phyloP scores from a whole-genome alignment of 169 alveolate species.

The Eimeria praecox region DNA sequence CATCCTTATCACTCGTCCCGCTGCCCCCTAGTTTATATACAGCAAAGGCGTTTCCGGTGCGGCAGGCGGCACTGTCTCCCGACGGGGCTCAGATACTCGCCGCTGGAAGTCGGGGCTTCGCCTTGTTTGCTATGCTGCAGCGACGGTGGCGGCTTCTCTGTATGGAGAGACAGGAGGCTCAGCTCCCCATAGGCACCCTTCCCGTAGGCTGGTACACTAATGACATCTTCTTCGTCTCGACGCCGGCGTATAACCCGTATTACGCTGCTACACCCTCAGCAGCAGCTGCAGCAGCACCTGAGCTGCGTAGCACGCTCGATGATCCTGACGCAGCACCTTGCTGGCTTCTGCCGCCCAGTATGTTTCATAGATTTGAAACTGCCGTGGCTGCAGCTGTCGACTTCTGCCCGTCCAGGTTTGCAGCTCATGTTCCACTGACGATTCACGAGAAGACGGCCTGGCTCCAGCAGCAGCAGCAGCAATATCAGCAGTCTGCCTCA shows the following conservation, averaged over 20 bases:
- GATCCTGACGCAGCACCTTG: constrained; percentile 43
- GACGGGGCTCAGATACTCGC: constrained; percentile 81
- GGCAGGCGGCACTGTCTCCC: constrained; percentile 81
- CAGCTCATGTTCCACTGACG: constrained; percentile 36
- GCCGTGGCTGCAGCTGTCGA: constrained; percentile 62
- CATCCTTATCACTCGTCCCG: constrained; percentile 77
- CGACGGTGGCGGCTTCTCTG: constrained; percentile 85
- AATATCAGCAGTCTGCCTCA: constrained; percentile 20
- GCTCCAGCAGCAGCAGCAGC: constrained; percentile 67
- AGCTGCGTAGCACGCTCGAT: constrained; percentile 40
- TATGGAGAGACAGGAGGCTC: constrained; percentile 83
- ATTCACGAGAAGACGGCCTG: constrained; percentile 66
- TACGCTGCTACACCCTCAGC: constrained; percentile 33
- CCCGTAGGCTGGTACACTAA: constrained; percentile 88
- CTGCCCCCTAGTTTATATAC: constrained; percentile 85
- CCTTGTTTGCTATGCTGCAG: constrained; percentile 82
- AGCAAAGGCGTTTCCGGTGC: constrained; percentile 85
- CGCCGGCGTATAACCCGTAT: constrained; percentile 33
- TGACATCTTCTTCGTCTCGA: constrained; percentile 82
- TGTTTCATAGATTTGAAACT: constrained; percentile 5
- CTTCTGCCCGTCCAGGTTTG: constrained; percentile 56
- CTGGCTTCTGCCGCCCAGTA: constrained; percentile 23
- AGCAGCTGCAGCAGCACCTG: constrained; percentile 76
- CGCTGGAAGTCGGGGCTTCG: constrained; percentile 85
- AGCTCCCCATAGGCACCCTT: constrained; percentile 82